Base-by-base conservation (phyloP, 106 monocot genomes). In the Phalaenopsis aphrodite region DNA sequence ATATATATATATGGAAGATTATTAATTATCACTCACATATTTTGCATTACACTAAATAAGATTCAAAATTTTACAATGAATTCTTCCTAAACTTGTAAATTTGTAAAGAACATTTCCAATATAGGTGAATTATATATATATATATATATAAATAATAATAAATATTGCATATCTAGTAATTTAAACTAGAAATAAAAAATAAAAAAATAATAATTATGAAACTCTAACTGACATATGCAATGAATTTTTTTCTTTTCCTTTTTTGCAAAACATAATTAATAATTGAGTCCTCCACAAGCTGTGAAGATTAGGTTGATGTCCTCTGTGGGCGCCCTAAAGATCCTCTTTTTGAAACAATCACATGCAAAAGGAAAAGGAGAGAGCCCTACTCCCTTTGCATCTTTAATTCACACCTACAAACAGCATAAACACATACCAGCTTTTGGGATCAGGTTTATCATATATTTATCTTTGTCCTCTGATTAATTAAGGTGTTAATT, bases 311-410 rank as follows among this genome's bases (percentile, higher is more conserved):
- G 38, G 69, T 69, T 18, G 11, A 30, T 30, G 71, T 71, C 36
- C 39, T 71, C 71, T 71, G 71, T 71, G 71, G 71, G 71, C 38
- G 41, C 71, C 1, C 71, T 36, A 71, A 71, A 38, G 30, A 30
- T 30, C 39, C 71, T 41, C 71, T 71, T 71, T 71, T 71, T 71
- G 71, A 71, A 71, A 71, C 71, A 71, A 38, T 71, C 71, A 41
- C 71, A 71, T 38, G 41, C 39, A 71, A 71, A 71, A 52, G 52
- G 52, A 52, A 71, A 41, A 71, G 41, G 38, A 39, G 71, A 24
- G 64, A 8, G 71, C 71, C 71, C 41, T 71, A 71, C 39, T 38
- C 41, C 1, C 38, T 41, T 38, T 14, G 7, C 5, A 16, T 38
- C 71, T 41, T 41, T 65, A 65, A 38, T 15, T 71, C 71, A 71